These are phyloP conservation scores for Rhizopus microsporus DNA, from an alignment of 371 early-diverging fungal genomes.

Conservation along the genomic window DNA sequence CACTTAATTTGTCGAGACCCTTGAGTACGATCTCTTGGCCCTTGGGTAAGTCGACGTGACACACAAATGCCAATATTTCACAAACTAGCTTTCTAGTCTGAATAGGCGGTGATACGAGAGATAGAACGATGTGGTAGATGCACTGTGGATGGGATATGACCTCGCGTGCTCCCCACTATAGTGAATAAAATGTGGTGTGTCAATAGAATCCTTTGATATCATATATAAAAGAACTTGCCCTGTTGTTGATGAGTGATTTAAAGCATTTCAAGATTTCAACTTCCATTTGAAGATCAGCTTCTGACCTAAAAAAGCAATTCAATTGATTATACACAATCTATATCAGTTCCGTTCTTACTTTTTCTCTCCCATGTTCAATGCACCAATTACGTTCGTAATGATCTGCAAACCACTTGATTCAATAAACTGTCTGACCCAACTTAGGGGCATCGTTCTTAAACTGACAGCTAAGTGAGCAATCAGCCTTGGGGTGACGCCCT, in stretches of 20 bases:
- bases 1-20: constrained; percentile 65
- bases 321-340: background rate
- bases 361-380: constrained; percentile 49
- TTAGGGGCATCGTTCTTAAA: constrained; percentile 74
- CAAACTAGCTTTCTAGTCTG: constrained; percentile 79
- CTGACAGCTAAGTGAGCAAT: constrained; percentile 67
- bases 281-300: constrained; percentile 76
- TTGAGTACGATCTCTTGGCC: constrained; percentile 82
- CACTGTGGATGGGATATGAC: constrained; percentile 73
- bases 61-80: constrained; percentile 81
- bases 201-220: background rate
- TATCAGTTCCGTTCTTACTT: constrained; percentile 31
- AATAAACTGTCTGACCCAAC: constrained; percentile 70
- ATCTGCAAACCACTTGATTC: constrained; percentile 70
- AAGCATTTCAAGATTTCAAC: constrained; percentile 81
- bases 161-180: constrained; percentile 81
- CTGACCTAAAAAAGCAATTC: constrained; percentile 44
- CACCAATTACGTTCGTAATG: constrained; percentile 66
- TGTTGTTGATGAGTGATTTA: constrained; percentile 75
- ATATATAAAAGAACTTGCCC: constrained; percentile 31
- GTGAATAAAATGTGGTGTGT: background rate
- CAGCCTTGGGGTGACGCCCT: constrained; percentile 58
- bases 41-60: constrained; percentile 76
- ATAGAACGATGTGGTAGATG: constrained; percentile 72
- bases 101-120: constrained; percentile 77